Base-by-base conservation (phyloP, 2,329 filamentous ascomycete species). In the Plectosphaerella plurivora region DNA sequence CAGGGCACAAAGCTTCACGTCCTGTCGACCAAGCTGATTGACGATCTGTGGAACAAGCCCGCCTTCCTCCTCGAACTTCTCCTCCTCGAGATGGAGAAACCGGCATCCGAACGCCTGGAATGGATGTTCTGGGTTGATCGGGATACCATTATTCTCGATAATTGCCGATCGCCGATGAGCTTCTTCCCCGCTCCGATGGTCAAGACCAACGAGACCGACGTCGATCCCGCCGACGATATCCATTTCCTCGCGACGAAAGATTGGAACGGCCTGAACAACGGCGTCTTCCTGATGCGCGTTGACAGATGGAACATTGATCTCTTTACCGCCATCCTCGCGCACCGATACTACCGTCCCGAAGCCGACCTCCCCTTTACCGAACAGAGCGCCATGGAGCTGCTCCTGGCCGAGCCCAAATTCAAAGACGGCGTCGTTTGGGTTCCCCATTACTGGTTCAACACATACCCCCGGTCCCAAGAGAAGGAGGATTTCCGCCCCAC, bases 21-120 rank as follows among this genome's bases (percentile, higher is more conserved):
- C 28, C 65, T 68, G 45, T 62, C 63, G 50, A 60, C 64, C 42
- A 58, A 60, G 37, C 59, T 67, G 47, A 54, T 60, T 18, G 56
- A 63, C 42, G 65, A 63, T 33, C 61, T 59, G 18, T 73, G 70
- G 66, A 71, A 65, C 9, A 73, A 73, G 54, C 70, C 69, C 6
- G 67, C 68, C 7, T 71, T 66, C 47, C 56, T 73, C 9, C 56
- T 72, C 35, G 63, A 66, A n/a, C 60, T 73, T 11, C 36, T 59
- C 2, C 37, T 59, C 15, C 44, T 46, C 5, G 57, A 59, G 45
- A 52, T 59, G 52, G 25, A 48, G 5, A 59, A 59, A 28, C 51
- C 52, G 6, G 14, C 35, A 3, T 35, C 51, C 6, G 51, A 58
- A 20, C 50, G 57, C 1, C 42, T 56, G 5, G 52, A 58, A 22